phyloP scores from a whole-genome alignment of 441 rosid genomes.

The Kokia cookei region DNA sequence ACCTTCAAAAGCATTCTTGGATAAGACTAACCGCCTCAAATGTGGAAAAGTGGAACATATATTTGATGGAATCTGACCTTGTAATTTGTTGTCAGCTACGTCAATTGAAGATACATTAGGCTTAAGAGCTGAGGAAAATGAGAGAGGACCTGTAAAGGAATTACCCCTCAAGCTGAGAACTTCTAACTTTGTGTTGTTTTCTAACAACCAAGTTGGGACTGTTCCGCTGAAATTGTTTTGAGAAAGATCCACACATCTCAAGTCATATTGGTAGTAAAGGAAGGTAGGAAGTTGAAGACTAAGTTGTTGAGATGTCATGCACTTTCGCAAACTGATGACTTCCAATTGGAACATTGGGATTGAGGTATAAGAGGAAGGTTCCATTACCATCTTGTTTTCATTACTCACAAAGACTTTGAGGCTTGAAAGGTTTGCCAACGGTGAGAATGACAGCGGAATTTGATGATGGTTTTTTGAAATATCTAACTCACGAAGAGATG shows the following conservation, averaged over 20 bases:
- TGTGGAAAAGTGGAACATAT: conserved; percentile 3
- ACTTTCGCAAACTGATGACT: neutral
- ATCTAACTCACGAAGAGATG: neutral
- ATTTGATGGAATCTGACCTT: neutral
- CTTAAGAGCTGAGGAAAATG: neutral
- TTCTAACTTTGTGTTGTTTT: conserved; percentile 14
- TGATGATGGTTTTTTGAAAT: neutral
- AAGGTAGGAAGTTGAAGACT: conserved; percentile 1
- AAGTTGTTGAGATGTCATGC: neutral
- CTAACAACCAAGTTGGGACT: conserved; percentile 15
- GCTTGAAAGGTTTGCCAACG: neutral
- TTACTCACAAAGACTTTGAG: neutral
- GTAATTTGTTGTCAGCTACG: conserved; percentile 9
- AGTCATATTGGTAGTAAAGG: conserved; percentile 6
- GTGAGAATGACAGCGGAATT: neutral
- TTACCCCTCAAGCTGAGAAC: neutral
- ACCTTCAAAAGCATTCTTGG: conserved; percentile 12
- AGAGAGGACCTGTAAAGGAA: conserved; percentile 13
- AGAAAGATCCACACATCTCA: conserved; percentile 9
- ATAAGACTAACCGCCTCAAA: neutral
- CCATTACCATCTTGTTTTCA: neutral
- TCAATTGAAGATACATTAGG: neutral
- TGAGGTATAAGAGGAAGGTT: neutral
- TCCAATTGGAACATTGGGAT: neutral
- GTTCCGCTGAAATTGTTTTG: conserved; percentile 1